phyloP scores from a whole-genome alignment of 129 eudicot genomes.

The Kitagawia praeruptora region DNA sequence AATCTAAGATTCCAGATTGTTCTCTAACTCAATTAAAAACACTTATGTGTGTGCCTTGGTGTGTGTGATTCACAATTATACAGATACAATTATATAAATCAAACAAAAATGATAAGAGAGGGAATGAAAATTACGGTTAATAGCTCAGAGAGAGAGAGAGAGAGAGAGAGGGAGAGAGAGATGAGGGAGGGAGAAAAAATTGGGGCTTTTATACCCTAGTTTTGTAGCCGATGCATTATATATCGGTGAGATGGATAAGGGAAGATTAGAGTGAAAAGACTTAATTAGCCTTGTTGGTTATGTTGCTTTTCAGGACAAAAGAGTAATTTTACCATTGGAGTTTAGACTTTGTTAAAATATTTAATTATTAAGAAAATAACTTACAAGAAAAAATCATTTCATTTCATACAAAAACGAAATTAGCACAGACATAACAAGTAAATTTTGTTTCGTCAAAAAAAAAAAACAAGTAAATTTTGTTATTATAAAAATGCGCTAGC shows the following conservation, averaged over 20 bases:
- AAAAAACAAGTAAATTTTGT: no score
- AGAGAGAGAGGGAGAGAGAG: background rate
- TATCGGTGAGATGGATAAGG: background rate
- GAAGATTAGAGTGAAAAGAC: background rate
- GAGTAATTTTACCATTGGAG: background rate
- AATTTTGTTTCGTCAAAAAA: no score
- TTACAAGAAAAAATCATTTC: no score
- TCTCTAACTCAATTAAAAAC: background rate
- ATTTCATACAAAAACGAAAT: no score
- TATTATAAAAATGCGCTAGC: no score
- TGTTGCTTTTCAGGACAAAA: background rate
- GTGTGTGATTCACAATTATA: background rate
- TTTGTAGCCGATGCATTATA: constrained; percentile 5
- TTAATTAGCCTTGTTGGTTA: background rate
- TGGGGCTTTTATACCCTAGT: constrained; percentile 18
- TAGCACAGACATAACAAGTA: no score
- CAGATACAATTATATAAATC: background rate
- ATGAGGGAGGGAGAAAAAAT: constrained; percentile 4
- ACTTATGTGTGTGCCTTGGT: background rate
- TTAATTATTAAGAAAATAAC: no score
- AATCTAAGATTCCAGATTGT: background rate
- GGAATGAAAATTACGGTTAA: background rate
- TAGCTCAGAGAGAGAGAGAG: background rate
- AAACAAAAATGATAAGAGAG: background rate
- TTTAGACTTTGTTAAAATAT: no score